These are phyloP conservation scores for Ascoidea asiatica DNA, from an alignment of 805 yeast genomes.

Conservation along the genomic window DNA sequence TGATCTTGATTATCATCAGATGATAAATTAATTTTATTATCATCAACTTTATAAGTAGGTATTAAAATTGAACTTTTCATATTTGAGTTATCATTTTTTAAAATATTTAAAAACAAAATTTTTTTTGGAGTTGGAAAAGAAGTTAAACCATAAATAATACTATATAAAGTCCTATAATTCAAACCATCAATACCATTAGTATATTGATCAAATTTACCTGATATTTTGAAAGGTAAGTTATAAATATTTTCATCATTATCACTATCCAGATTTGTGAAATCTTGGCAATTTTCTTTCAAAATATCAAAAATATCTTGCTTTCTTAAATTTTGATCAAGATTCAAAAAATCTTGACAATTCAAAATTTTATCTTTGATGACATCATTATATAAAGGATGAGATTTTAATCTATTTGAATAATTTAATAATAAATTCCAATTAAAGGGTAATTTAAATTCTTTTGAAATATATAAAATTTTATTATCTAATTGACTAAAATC, in stretches of 20 bases:
- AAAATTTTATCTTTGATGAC: not conserved
- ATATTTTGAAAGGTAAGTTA: not conserved
- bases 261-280: not conserved
- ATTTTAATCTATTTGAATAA: not conserved
- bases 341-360: not conserved
- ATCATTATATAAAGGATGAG: not conserved
- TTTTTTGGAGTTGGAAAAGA: not conserved
- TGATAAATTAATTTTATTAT: not conserved
- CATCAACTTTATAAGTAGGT: not conserved
- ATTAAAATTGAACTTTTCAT: not conserved
- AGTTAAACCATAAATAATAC: not conserved
- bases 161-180: not conserved
- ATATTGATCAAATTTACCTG: not conserved
- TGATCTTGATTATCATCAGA: no score
- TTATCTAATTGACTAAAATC: no score
- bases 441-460: slow-evolving; percentile 5
- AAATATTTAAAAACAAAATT: not conserved
- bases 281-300: not conserved
- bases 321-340: not conserved
- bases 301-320: not conserved
- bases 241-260: no score
- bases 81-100: not conserved
- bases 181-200: not conserved
- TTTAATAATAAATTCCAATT: slow-evolving; percentile 6
- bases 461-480: not conserved